Evolutionary conservation across 139 green algal genomes (phyloP), one percentile per base, ranked within the genome.

Genomic region (Chlorella sorokiniana): DNA sequence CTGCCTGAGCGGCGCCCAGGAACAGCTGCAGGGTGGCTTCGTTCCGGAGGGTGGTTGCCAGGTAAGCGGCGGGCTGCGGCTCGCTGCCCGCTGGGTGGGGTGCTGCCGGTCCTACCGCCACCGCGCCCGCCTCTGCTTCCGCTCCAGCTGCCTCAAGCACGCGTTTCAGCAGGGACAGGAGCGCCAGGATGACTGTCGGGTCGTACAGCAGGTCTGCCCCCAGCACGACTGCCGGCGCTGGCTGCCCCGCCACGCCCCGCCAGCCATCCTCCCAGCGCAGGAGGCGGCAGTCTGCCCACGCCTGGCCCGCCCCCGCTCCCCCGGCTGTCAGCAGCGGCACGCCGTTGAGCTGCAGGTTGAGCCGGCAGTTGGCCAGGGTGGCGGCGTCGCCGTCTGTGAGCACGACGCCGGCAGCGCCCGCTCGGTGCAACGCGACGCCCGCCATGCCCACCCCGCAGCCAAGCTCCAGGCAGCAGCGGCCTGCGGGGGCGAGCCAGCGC

Each of bases 131-230:
- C 68, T 31, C 59, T 69, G 18, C 38, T 79, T 45, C 31, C 65
- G 37, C 42, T 75, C 37, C 52, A 52, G 61, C 41, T 73, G 70
- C 27, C 59, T 5, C 6, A 31, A 87, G 76, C 70, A 81, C 54
- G 23, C 81, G 71, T 16, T 74, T 84, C 27, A 88, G 22, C 14
- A 88, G 48, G 0, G 27, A 31, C 44, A 88, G 73, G 14, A 88
- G 63, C 37, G n/a, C 27, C 2, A 68, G 72, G 25, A 91, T 79
- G 9, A 78, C 77, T 6, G 79, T 68, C 37, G 91, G 89, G 74
- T 96, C 92, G 38, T 96, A 96, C 18, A 93, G 69, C 38, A 96
- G 45, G 65, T 96, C 92, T 22, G 88, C 89, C 0, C 84, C 92
- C 6, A 95, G 38, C 48, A 94, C 71, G 0, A 88, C 40, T 7